Evolutionary conservation across 73 alveolate genomes (phyloP).

Genomic region (Paramecium sonneborni): DNA sequence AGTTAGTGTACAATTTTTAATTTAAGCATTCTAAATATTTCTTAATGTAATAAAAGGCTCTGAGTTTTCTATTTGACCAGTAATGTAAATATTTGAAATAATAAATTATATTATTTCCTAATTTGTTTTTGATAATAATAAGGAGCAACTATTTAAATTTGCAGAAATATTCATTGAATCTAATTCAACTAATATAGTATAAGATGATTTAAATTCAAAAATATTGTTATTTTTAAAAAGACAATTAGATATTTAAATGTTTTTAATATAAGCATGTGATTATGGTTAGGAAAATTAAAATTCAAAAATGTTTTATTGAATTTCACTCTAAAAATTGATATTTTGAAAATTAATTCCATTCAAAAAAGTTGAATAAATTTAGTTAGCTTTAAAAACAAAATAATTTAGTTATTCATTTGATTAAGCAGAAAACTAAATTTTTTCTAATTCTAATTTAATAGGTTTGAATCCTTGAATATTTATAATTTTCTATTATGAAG

Average conservation of each 20-base stretch:
- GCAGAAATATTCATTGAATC: neutral
- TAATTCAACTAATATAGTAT: neutral
- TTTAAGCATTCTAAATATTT: neutral
- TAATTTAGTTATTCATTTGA: too few relatives aligned
- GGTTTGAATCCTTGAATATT: neutral
- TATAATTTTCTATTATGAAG: neutral
- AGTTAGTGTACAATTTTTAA: neutral
- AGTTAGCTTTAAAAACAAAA: neutral
- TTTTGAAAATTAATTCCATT: neutral
- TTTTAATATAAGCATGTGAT: too few relatives aligned
- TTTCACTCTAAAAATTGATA: neutral
- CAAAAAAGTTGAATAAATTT: too few relatives aligned
- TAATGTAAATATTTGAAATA: neutral
- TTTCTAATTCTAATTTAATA: neutral
- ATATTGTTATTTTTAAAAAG: too few relatives aligned
- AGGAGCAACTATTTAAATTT: neutral
- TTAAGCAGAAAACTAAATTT: too few relatives aligned
- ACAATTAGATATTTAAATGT: neutral
- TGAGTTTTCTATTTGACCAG: neutral
- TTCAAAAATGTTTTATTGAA: too few relatives aligned
- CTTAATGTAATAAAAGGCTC: neutral
- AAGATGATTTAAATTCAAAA: neutral
- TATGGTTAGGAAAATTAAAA: neutral
- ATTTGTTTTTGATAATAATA: neutral
- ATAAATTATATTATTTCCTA: neutral